Conservation (phyloP, 2,329 filamentous ascomycete genomes). For the Colletotrichum lentis region DNA sequence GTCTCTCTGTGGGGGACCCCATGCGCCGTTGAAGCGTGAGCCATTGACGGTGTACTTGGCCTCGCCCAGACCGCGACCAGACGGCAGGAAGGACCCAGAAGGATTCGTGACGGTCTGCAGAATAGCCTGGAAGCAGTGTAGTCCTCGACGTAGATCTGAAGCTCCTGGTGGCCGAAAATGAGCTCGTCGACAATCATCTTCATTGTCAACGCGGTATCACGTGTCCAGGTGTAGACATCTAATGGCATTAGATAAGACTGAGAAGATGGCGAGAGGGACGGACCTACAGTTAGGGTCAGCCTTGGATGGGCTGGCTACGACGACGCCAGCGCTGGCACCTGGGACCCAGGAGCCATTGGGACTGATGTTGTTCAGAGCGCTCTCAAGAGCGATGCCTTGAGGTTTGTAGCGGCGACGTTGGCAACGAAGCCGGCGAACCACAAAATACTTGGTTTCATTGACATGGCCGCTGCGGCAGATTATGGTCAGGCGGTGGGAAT, state of each 20-base stretch:
- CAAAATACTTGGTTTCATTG: conserved; percentile 7
- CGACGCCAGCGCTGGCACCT: conserved; percentile 58
- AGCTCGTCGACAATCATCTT: conserved; percentile 63
- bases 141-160: conserved; percentile 58
- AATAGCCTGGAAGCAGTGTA: conserved; percentile 61
- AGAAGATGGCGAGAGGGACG: background rate
- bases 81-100: conserved; percentile 56
- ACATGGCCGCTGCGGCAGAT: conserved; percentile 2
- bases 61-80: conserved; percentile 60
- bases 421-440: conserved; percentile 17
- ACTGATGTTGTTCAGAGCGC: conserved; percentile 65
- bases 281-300: conserved; percentile 61
- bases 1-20: conserved; percentile 68
- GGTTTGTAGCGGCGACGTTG: conserved; percentile 17
- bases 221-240: conserved; percentile 67
- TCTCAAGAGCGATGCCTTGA: conserved; percentile 55
- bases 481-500: background rate
- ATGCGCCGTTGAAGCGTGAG: conserved; percentile 59
- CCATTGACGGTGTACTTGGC: conserved; percentile 64
- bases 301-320: conserved; percentile 65
- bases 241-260: conserved; percentile 39
- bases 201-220: conserved; percentile 62
- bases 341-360: conserved; percentile 56
- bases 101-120: conserved; percentile 63
- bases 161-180: conserved; percentile 53